Conservation (phyloP, 257 asterid species). For the Linaria vulgaris region DNA sequence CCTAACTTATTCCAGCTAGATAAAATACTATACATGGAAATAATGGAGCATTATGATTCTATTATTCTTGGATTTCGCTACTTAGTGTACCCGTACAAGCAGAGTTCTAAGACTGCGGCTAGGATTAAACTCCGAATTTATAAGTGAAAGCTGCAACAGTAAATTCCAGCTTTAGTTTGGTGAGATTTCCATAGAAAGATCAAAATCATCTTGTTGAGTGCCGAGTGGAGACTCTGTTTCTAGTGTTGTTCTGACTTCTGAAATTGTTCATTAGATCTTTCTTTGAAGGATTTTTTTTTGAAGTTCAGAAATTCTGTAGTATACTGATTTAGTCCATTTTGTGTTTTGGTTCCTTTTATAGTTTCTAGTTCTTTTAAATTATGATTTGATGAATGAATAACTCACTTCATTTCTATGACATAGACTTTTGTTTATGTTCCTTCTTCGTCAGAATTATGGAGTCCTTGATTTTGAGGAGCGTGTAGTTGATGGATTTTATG, state of each 20-base stretch:
- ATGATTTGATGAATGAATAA: conserved; percentile 6
- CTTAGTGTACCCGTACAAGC: neutral
- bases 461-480: conserved; percentile 88
- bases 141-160: neutral
- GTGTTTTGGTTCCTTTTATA: conserved; percentile 10
- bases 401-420: conserved; percentile 17
- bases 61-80: no score
- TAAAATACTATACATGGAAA: no score
- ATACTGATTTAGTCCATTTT: neutral
- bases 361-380: conserved; percentile 13
- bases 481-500: conserved; percentile 95
- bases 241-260: no score
- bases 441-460: conserved; percentile 63
- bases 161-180: neutral
- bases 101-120: neutral
- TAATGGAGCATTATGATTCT: no score
- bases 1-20: no score
- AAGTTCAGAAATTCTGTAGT: conserved; percentile 5
- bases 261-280: neutral
- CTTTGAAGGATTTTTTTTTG: neutral
- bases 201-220: conserved; percentile 2
- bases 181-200: neutral
- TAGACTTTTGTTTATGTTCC: conserved; percentile 2
- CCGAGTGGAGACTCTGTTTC: no score
- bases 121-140: neutral